Base-by-base conservation (phyloP, 768 basidiomycete genomes). In the Ramaria sp. region DNA sequence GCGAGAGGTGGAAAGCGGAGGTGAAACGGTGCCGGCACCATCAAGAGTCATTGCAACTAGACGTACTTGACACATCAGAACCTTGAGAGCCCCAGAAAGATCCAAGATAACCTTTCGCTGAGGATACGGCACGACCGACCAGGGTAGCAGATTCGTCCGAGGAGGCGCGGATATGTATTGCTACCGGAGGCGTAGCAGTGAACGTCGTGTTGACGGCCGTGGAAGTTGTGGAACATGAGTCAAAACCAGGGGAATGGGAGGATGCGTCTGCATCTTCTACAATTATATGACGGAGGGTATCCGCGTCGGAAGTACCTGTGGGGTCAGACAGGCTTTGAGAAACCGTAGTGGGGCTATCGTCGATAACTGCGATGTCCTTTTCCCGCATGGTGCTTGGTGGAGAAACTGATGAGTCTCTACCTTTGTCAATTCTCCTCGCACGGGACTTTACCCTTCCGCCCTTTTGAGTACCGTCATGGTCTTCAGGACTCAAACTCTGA, bases 21-120 rank as follows among this genome's bases (percentile, higher is more conserved):
- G 13, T 15, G 13, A 37, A 9, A n/a, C 31, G 37, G n/a, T 20
- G 34, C 51, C 17, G 10, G 51, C 51, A n/a, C n/a, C 37, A 34
- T 33, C 34, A 37, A 39, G 12, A 2, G 51, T 39, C 20, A 38
- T 22, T n/a, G 34, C 3, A 3, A 22, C 20, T 13, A 1, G 12
- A 19, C 33, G 51, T n/a, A 20, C 10, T 52, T 31, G 51, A 37
- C 37, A 22, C 48, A 33, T 24, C 27, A 30, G 22, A 17, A 13
- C 31, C 33, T 19, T n/a, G 51, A 1, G 20, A 11, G 57, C 71
- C 70, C 82, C 81, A 84, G 59, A 84, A 70, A 20, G 77, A 72
- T 20, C 88, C 86, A 19, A 92, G 65, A 63, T 86, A 83, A 45
- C 87, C 86, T 19, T 88, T 83, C 1, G 91, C 91, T 52, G 78